Percentiles rank a stretch among this genome's conserved stretches.
Conservation (phyloP, 345 rosid species). For the Citrus reticulata region DNA sequence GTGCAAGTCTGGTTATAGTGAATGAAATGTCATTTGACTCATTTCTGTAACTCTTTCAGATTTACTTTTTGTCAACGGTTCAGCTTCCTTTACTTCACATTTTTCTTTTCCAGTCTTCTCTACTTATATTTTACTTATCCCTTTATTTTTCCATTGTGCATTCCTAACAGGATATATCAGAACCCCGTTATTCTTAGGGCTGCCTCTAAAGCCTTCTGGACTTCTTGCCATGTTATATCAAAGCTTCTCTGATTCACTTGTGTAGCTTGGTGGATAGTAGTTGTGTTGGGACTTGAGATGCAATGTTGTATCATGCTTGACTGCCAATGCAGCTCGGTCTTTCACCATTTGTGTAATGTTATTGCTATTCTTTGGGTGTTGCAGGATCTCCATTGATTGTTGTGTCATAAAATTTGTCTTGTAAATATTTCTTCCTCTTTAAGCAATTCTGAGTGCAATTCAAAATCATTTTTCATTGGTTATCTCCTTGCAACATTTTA, state of each 20-base stretch:
- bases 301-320: constrained; percentile 20
- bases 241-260: constrained; percentile 60
- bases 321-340: constrained; percentile 26
- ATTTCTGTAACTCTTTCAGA: neutral
- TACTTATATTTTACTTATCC: neutral
- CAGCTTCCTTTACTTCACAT: neutral
- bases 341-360: constrained; percentile 18
- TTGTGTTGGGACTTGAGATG: constrained; percentile 10
- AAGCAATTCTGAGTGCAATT: constrained; percentile 26
- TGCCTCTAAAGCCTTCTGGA: constrained; percentile 88
- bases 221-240: constrained; percentile 77
- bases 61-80: neutral
- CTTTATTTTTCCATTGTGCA: neutral
- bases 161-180: constrained; percentile 73
- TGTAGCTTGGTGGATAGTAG: neutral
- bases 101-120: neutral
- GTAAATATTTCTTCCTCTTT: constrained; percentile 31
- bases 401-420: constrained; percentile 12
- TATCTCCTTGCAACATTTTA: neutral
- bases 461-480: constrained; percentile 20
- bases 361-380: constrained; percentile 32
- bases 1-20: neutral
- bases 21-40: neutral
- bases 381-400: constrained; percentile 22
- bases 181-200: constrained; percentile 72